A percentile compares a stretch with the other conserved stretches of the same genome.
These are phyloP conservation scores for Irpex rosettiformis DNA, from an alignment of 1,284 basidiomycete species.

Conservation along the genomic window DNA sequence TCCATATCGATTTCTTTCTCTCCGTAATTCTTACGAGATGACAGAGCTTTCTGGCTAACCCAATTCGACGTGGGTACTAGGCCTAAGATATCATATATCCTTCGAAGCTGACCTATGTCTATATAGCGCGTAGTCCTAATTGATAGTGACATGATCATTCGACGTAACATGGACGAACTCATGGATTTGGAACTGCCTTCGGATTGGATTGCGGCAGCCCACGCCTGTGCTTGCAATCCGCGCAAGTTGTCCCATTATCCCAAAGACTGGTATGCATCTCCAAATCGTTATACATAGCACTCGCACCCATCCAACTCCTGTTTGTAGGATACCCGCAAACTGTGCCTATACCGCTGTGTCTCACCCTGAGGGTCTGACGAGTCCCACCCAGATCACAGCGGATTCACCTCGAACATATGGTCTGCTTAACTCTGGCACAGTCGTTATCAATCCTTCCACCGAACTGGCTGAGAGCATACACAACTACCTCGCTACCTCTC, in stretches of 20 bases:
- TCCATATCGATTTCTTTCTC: background rate
- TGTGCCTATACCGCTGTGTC: constrained; percentile 76
- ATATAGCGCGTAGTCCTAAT: constrained; percentile 76
- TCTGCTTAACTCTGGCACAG: constrained; percentile 86
- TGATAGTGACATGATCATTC: constrained; percentile 90
- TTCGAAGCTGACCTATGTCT: constrained; percentile 7
- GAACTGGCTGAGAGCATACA: constrained; percentile 50
- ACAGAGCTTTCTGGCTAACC: constrained; percentile 33
- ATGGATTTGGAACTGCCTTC: constrained; percentile 65
- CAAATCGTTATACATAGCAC: background rate
- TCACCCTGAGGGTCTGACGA: constrained; percentile 45
- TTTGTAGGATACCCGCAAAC: constrained; percentile 78
- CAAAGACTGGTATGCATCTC: constrained; percentile 69
- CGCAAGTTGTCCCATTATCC: constrained; percentile 83
- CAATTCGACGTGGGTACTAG: constrained; percentile 64
- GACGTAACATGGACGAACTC: constrained; percentile 89
- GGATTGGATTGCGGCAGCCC: constrained; percentile 81
- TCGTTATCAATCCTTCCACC: constrained; percentile 80
- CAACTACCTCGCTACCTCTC: constrained; percentile 64
- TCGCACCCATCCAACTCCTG: background rate
- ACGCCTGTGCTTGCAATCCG: constrained; percentile 95
- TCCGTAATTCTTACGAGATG: background rate
- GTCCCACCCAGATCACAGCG: constrained; percentile 43
- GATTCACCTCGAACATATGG: constrained; percentile 67
- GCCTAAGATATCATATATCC: background rate